A percentile compares a stretch with the other conserved stretches of the same genome.
Conservation (phyloP, 2,329 filamentous ascomycete species). For the Botrytis aclada region DNA sequence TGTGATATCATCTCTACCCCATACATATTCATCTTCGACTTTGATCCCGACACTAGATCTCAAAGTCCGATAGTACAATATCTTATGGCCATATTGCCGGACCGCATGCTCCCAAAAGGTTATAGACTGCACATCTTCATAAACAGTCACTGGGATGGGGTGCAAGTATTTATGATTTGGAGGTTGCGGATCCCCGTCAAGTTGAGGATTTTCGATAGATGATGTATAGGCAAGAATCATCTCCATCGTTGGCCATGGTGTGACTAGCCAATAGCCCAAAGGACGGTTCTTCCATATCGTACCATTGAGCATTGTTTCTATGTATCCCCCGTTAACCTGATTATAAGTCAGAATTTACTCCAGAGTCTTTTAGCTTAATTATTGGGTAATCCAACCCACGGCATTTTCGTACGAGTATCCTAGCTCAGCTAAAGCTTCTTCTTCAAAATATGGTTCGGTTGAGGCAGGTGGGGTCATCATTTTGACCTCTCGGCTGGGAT, state of each 20-base stretch:
- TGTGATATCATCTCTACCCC: background rate
- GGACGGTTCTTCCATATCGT: background rate
- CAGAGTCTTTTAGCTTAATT: background rate
- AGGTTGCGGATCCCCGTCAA: constrained; percentile 1
- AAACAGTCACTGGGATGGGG: constrained; percentile 23
- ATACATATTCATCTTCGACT: background rate
- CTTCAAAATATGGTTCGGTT: constrained; percentile 21
- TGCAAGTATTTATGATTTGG: constrained; percentile 13
- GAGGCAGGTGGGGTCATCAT: background rate
- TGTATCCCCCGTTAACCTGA: background rate
- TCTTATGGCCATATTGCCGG: constrained; percentile 18
- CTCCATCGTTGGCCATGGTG: background rate
- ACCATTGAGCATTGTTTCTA: background rate
- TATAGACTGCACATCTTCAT: constrained; percentile 27
- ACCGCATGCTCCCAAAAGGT: constrained; percentile 25
- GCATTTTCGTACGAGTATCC: constrained; percentile 24
- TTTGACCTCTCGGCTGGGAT: background rate
- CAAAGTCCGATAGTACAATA: constrained; percentile 20
- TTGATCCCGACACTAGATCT: constrained; percentile 4
- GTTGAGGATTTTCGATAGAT: background rate
- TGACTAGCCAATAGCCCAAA: background rate
- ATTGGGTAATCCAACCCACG: constrained; percentile 19
- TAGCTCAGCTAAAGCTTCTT: constrained; percentile 23
- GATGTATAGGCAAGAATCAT: background rate
- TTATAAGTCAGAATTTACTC: background rate